These are phyloP conservation scores for Prunus persica DNA, from an alignment of 306 rosid genomes.

Conservation along the genomic window Prunus_persica_NCBIv2 NC_034016.1:3232001-3232500, in stretches of 20 bases:
- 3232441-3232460: not conserved
- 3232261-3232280: not conserved
- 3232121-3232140: constrained; percentile 9
- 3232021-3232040: not conserved
- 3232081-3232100: not conserved
- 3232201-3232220: not conserved
- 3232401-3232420: not conserved
- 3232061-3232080: not conserved
- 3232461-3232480: not conserved
- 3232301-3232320: not conserved
- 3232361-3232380: not conserved
- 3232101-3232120: not conserved
- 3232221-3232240: not conserved
- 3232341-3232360: not conserved
- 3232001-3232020: not conserved
- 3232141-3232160: not conserved
- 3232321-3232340: not conserved
- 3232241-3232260: not conserved
- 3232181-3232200: too few relatives aligned
- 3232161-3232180: not conserved
- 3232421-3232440: not conserved
- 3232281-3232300: not conserved
- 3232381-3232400: not conserved
- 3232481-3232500: not conserved
- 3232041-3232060: not conserved